Conservation (phyloP, 2,329 filamentous ascomycete species). For the Fusarium marasasianum region DNA sequence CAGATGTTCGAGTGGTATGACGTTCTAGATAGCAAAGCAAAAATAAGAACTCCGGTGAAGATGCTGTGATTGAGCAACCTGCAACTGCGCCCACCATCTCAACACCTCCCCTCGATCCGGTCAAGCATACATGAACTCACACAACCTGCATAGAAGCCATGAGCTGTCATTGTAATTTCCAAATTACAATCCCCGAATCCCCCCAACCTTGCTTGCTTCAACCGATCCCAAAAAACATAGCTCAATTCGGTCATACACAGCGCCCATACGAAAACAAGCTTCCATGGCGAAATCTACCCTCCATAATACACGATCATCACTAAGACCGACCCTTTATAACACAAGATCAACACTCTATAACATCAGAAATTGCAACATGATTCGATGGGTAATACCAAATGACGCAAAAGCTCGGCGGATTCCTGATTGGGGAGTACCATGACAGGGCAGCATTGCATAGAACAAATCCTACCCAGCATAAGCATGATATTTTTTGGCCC, state of each 20-base stretch:
- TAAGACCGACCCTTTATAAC: no score
- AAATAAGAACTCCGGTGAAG: neutral
- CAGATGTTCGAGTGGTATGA: fast-evolving
- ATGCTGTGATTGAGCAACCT: neutral
- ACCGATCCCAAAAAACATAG: neutral
- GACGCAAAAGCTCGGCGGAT: constrained; percentile 47
- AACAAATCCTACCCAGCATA: constrained; percentile 64
- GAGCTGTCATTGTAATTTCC: neutral
- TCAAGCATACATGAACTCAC: neutral
- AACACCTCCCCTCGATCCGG: neutral
- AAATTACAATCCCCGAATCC: neutral
- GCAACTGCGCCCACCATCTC: neutral
- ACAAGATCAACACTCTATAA: neutral
- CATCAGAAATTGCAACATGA: neutral
- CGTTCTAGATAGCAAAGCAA: neutral
- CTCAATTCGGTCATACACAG: neutral
- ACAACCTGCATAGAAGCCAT: neutral
- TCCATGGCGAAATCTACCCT: neutral
- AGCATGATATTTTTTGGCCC: constrained; percentile 14
- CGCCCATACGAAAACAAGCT: neutral
- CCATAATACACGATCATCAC: neutral
- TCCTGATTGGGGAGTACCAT: constrained; percentile 51
- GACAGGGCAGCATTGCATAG: constrained; percentile 63
- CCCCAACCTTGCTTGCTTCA: neutral
- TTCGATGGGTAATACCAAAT: neutral